Evolutionary conservation across 805 yeast genomes (phyloP).

Genomic region (Zygoascus flipseniorum): DNA sequence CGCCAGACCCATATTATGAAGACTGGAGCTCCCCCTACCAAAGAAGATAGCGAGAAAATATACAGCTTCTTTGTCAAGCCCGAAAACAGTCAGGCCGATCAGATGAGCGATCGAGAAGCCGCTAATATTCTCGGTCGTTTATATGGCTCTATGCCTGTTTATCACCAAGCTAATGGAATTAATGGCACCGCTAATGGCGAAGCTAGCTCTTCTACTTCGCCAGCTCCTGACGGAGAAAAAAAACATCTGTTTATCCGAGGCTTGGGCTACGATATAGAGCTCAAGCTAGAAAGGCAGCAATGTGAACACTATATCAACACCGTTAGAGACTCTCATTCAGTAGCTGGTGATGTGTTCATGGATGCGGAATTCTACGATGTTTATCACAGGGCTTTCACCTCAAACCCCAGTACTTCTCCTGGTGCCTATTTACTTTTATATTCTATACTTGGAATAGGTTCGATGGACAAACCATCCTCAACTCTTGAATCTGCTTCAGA

Average conservation of each 20-base stretch:
- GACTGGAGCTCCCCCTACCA: not conserved
- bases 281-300: not conserved
- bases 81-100: not conserved
- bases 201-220: not conserved
- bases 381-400: constrained; percentile 2
- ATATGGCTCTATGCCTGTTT: constrained; percentile 1
- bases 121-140: constrained; percentile 1
- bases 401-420: not conserved
- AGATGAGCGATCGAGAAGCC: constrained; percentile 1
- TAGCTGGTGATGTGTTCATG: not conserved
- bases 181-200: not conserved
- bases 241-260: not conserved
- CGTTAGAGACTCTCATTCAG: not conserved
- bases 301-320: not conserved
- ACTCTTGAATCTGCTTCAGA: not conserved
- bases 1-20: not conserved
- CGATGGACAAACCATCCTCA: not conserved
- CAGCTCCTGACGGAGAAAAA: not conserved
- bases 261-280: not conserved
- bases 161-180: not conserved
- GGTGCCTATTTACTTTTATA: constrained; percentile 1
- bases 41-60: not conserved
- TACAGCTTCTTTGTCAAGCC: constrained; percentile 1
- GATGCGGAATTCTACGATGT: not conserved
- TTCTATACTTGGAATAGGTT: constrained; percentile 2